Conservation (phyloP, 2,329 filamentous ascomycete species). For the Alternaria metachromatica region DNA sequence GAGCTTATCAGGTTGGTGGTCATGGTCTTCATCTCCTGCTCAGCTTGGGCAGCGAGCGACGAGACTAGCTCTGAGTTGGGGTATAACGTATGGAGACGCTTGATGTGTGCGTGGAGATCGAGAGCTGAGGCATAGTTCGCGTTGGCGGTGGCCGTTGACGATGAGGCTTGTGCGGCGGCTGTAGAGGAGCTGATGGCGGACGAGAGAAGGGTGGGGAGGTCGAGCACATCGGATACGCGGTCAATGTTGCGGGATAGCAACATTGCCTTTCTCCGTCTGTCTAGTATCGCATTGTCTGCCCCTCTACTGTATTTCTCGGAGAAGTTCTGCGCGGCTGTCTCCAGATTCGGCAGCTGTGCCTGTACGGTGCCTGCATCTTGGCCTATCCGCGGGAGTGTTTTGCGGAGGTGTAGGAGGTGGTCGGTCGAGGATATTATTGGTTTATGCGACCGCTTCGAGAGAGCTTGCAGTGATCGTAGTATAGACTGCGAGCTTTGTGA, state of each 20-base stretch:
- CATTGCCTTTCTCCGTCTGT: slow-evolving; percentile 77
- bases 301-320: slow-evolving; percentile 81
- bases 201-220: slow-evolving; percentile 83
- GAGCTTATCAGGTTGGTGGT: slow-evolving; percentile 81
- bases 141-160: slow-evolving; percentile 48
- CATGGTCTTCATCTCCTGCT: slow-evolving; percentile 87
- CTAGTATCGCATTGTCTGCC: slow-evolving; percentile 68
- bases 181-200: slow-evolving; percentile 72
- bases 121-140: slow-evolving; percentile 87
- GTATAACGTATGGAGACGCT: slow-evolving; percentile 81
- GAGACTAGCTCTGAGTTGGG: slow-evolving; percentile 77
- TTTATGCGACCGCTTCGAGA: slow-evolving; percentile 89
- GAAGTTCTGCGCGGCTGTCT: slow-evolving; percentile 79
- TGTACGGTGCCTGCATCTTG: slow-evolving; percentile 71
- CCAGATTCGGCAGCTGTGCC: slow-evolving; percentile 76
- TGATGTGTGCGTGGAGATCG: slow-evolving; percentile 92
- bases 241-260: slow-evolving; percentile 87
- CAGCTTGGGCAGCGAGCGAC: slow-evolving; percentile 77
- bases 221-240: slow-evolving; percentile 86
- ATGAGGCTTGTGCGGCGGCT: slow-evolving; percentile 54
- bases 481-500: slow-evolving; percentile 80
- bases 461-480: slow-evolving; percentile 80
- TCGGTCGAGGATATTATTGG: slow-evolving; percentile 81
- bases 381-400: slow-evolving; percentile 74
- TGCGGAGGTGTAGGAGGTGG: slow-evolving; percentile 74